These are phyloP conservation scores for Mucor sp. DNA, from an alignment of 371 early-diverging fungal genomes.

Conservation along the genomic window DNA sequence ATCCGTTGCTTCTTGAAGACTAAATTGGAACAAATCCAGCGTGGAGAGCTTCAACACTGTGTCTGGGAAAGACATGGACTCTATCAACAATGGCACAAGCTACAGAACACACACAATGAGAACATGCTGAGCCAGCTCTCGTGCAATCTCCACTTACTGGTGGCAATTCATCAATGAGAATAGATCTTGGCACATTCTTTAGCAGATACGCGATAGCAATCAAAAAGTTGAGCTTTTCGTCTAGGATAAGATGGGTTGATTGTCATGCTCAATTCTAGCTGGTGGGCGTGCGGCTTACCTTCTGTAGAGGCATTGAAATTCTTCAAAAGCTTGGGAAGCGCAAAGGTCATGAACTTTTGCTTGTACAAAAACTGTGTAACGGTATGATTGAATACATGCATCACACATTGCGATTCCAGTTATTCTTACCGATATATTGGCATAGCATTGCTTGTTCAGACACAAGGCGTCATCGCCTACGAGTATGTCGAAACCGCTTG, in stretches of 20 bases:
- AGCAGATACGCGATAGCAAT: conserved; percentile 81
- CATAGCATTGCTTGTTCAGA: conserved; percentile 72
- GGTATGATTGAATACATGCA: background rate
- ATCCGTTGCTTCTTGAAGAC: conserved; percentile 58
- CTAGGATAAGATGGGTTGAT: conserved; percentile 16
- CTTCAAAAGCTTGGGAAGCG: conserved; percentile 67
- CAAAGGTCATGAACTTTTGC: conserved; percentile 78
- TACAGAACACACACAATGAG: conserved; percentile 18
- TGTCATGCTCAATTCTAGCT: background rate
- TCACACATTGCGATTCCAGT: background rate
- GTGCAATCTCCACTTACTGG: conserved; percentile 45
- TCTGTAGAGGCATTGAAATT: conserved; percentile 53
- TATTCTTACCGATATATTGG: conserved; percentile 57
- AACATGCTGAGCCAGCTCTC: background rate
- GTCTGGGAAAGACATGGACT: conserved; percentile 63
- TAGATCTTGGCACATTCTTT: conserved; percentile 76
- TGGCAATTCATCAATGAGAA: conserved; percentile 76
- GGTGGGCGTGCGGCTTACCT: background rate
- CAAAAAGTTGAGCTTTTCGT: conserved; percentile 65
- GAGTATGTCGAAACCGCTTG: conserved; percentile 67
- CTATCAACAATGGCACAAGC: conserved; percentile 78
- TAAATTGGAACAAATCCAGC: conserved; percentile 70
- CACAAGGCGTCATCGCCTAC: conserved; percentile 67
- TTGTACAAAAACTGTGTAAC: conserved; percentile 70
- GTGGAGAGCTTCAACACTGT: conserved; percentile 71